Evolutionary conservation across 805 yeast genomes (phyloP), one percentile per base, ranked within the genome.

Genomic region (Candida fluviatilis): DNA sequence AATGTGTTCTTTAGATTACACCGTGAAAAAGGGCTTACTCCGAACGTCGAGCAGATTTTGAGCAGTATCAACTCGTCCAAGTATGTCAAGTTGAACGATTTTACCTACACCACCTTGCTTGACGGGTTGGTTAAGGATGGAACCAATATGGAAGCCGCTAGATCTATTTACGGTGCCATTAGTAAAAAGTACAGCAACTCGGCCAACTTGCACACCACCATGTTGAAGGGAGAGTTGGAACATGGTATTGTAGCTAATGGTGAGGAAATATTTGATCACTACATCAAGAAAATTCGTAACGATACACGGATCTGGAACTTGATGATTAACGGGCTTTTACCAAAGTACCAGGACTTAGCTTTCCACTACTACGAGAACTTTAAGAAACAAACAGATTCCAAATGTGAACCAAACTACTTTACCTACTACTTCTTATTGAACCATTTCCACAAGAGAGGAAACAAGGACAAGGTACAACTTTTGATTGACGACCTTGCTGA

Each of bases 81-180:
- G 12, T 35, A 42, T 13, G 29, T 49, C 15, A 16, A 54, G 52
- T 14, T 67, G 40, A 79, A 73, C 49, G 60, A 64, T 24, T 64
- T 61, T 38, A 74, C 84, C 18, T 55, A 70, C 39, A 66, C 81
- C 5, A 60, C 78, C 8, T 60, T 84, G 25, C 62, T 82, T 40
- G 73, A 71, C 37, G 79, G 79, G 11, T 64, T 82, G 41, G 62
- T 72, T 41, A 67, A 67, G 47, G 66, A 69, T 36, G 66, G 71
- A n/a, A 40, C 62, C 27, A 69, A 78, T 38, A 50, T 72, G 8
- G 64, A 59, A 11, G 69, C 77, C n/a, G 85, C 84, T 1, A 62
- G 82, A 32, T 47, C 50, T 1, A 47, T 82, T 18, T 76, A 72
- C 50, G 62, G 70, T 12, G 52, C 57, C 36, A 30, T 35, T 4